phyloP scores from a whole-genome alignment of 371 early-diverging fungal genomes.

The Rhizopus stolonifer region DNA sequence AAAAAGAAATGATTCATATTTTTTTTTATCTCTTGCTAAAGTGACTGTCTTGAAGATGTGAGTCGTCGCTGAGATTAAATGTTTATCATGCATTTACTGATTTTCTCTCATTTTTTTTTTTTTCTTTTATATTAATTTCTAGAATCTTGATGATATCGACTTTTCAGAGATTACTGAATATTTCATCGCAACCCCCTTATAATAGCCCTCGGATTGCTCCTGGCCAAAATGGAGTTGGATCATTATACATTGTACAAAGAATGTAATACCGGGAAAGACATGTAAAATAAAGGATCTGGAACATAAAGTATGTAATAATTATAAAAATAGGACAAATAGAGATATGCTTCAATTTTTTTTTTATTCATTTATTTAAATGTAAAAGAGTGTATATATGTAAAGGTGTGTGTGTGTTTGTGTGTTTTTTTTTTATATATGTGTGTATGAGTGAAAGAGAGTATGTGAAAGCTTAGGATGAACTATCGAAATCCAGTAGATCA shows the following conservation, averaged over 20 bases:
- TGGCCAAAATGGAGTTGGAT: too few species aligned
- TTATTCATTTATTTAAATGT: neutral
- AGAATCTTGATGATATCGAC: too few species aligned
- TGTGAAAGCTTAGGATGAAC: neutral
- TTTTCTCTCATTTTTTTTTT: neutral
- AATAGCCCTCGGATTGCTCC: too few species aligned
- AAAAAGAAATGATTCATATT: neutral
- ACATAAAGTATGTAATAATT: too few species aligned
- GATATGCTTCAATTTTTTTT: neutral
- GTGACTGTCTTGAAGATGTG: conserved; percentile 3
- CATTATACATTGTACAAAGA: too few species aligned
- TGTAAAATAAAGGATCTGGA: too few species aligned
- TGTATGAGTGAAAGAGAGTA: neutral
- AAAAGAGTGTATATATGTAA: conserved; percentile 8
- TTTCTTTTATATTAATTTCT: too few species aligned
- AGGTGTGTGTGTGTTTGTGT: neutral
- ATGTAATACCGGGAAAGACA: too few species aligned
- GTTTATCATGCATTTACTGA: neutral
- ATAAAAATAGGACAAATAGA: neutral
- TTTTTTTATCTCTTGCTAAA: neutral
- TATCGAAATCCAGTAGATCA: neutral
- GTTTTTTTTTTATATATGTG: conserved; percentile 1
- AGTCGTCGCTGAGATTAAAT: conserved; percentile 4
- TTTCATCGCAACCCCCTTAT: too few species aligned
- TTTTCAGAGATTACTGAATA: too few species aligned